Conservation (phyloP, 202 grass and related monocot genomes). For the Digitaria exilis region DNA sequence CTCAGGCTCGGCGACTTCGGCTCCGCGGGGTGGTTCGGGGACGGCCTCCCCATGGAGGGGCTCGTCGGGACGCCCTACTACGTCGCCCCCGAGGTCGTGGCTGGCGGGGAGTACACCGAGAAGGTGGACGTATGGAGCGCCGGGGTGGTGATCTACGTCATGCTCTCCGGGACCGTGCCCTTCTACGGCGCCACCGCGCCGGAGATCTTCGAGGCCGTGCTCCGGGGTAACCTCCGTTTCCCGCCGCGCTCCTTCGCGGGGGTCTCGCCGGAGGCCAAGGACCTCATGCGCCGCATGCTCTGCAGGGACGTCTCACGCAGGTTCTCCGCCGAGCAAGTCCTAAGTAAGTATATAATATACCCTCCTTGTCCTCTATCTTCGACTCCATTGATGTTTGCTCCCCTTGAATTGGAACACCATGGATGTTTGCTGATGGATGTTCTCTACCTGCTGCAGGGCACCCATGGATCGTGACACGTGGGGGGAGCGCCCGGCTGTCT, state of each 20-base stretch:
- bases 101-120: constrained; percentile 64
- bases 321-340: constrained; percentile 83
- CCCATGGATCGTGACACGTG: constrained; percentile 66
- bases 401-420: neutral
- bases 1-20: constrained; percentile 80
- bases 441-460: constrained; percentile 46
- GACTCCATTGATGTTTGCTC: neutral
- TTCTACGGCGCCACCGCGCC: constrained; percentile 65
- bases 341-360: constrained; percentile 45
- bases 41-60: constrained; percentile 61
- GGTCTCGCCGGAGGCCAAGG: constrained; percentile 82
- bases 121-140: constrained; percentile 96
- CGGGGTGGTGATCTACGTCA: constrained; percentile 83
- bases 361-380: neutral
- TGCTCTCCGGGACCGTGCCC: constrained; percentile 67
- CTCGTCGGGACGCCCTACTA: constrained; percentile 91
- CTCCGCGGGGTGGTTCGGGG: constrained; percentile 76
- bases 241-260: constrained; percentile 61
- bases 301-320: constrained; percentile 75
- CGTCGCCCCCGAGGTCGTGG: constrained; percentile 85
- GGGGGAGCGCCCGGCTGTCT: constrained; percentile 19
- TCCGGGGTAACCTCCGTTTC: constrained; percentile 70
- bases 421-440: neutral
- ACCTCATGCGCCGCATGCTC: constrained; percentile 84
- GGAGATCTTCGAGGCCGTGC: constrained; percentile 76